A percentile compares a stretch with the other conserved stretches of the same genome.
These are phyloP conservation scores for Pelargonium citronellum DNA, from an alignment of 441 rosid genomes.

Conservation along the genomic window DNA sequence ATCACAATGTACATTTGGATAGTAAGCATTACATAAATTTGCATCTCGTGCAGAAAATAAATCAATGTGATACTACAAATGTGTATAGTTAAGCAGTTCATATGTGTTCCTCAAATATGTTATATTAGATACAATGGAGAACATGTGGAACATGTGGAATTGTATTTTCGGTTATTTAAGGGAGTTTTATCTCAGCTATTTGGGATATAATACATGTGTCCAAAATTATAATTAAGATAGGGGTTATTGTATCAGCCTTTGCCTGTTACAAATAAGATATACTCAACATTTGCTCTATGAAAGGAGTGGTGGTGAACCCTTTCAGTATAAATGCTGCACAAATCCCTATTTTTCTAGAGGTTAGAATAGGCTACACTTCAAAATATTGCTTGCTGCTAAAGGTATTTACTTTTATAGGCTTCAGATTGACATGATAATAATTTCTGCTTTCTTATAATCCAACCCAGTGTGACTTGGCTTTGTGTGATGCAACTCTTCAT, in stretches of 20 bases:
- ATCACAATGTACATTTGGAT: not conserved
- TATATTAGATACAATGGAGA: not conserved
- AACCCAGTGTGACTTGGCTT: slow-evolving; percentile 1
- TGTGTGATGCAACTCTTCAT: not conserved
- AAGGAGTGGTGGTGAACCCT: not conserved
- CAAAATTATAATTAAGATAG: not conserved
- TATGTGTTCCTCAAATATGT: not conserved
- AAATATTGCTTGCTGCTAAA: not conserved
- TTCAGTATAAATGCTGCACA: not conserved
- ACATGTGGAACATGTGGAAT: not conserved
- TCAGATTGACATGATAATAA: not conserved
- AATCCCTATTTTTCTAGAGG: not conserved
- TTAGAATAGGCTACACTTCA: not conserved
- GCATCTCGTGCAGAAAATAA: not conserved
- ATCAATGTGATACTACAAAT: not conserved
- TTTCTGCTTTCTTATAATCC: slow-evolving; percentile 10
- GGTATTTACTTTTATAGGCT: slow-evolving; percentile 1
- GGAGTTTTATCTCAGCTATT: not conserved
- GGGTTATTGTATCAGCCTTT: not conserved
- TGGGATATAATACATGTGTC: not conserved
- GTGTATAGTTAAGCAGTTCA: slow-evolving; percentile 5
- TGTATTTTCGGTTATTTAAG: not conserved
- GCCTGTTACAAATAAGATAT: not conserved
- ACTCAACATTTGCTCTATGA: not conserved
- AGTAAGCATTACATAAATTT: not conserved